Evolutionary conservation across 2,329 filamentous ascomycete genomes (phyloP).

Genomic region (Westerdykella ornata): DNA sequence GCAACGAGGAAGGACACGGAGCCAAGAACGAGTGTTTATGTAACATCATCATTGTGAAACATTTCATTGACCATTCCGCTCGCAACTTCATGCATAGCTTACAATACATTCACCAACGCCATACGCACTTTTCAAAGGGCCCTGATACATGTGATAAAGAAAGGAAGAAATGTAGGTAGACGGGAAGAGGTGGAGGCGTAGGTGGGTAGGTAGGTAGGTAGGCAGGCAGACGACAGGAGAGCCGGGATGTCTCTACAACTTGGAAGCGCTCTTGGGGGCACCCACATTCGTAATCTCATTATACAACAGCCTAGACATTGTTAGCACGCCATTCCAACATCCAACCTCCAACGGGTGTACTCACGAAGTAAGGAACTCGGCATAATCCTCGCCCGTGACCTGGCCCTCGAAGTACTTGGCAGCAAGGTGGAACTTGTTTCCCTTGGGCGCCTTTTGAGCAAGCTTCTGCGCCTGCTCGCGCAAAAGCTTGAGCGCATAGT

Average conservation of each 20-base stretch:
- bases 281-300: constrained; percentile 78
- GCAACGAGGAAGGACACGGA: too few species aligned
- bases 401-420: constrained; percentile 89
- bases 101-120: constrained; percentile 1
- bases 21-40: too few species aligned
- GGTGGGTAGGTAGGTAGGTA: not conserved
- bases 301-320: constrained; percentile 61
- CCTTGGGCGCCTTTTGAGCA: constrained; percentile 66
- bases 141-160: constrained; percentile 1
- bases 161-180: not conserved
- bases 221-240: constrained; percentile 2
- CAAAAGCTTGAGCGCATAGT: constrained; percentile 77
- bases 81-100: not conserved
- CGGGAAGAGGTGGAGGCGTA: not conserved
- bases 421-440: constrained; percentile 86
- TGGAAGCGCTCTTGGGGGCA: constrained; percentile 50
- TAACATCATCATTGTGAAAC: too few species aligned
- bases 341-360: constrained; percentile 27
- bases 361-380: constrained; percentile 86
- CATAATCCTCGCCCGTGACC: constrained; percentile 95
- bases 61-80: too few species aligned
- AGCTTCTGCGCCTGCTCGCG: constrained; percentile 78
- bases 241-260: constrained; percentile 33
- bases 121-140: not conserved
- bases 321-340: constrained; percentile 16